A percentile compares a stretch with the other conserved stretches of the same genome.
Conservation (phyloP, 2,329 filamentous ascomycete genomes). For the Pseudogymnoascus sp. region DNA sequence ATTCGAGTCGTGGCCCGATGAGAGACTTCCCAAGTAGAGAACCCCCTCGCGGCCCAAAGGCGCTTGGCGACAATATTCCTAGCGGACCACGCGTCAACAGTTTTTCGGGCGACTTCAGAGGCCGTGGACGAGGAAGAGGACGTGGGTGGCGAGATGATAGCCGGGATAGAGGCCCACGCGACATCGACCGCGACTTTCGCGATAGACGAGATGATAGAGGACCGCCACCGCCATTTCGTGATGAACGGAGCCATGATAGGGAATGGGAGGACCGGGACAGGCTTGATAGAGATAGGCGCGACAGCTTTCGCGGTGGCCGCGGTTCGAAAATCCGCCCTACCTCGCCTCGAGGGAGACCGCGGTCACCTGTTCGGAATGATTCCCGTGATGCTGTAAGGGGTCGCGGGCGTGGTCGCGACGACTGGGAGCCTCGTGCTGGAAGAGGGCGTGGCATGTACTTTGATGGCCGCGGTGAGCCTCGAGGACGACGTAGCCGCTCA, state of each 20-base stretch:
- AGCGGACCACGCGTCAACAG: conserved; percentile 59
- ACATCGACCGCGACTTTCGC: conserved; percentile 40
- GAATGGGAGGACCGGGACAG: conserved; percentile 39
- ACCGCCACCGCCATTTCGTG: conserved; percentile 41
- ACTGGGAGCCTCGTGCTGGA: conserved; percentile 40
- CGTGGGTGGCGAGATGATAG: conserved; percentile 53
- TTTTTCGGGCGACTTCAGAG: conserved; percentile 57
- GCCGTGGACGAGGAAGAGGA: conserved; percentile 44
- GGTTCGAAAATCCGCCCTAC: conserved; percentile 45
- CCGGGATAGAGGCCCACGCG: conserved; percentile 47
- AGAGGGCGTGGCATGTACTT: conserved; percentile 45
- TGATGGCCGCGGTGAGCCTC: conserved; percentile 43
- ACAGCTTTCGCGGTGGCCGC: conserved; percentile 27
- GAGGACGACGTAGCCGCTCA: conserved; percentile 24
- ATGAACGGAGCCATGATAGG: conserved; percentile 52
- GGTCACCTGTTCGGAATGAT: conserved; percentile 58
- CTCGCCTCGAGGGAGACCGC: conserved; percentile 49
- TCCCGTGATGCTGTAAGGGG: conserved; percentile 49
- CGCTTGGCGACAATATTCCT: conserved; percentile 52
- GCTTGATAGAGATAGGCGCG: conserved; percentile 42
- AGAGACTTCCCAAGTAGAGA: conserved; percentile 48
- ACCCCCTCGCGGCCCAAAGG: conserved; percentile 74
- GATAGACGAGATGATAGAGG: conserved; percentile 44
- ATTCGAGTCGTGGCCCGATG: conserved; percentile 31
- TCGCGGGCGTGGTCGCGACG: conserved; percentile 44